Percentiles rank a stretch among this genome's conserved stretches.
These are phyloP conservation scores for Coemansia pectinata DNA, from an alignment of 192 early-diverging fungal species.

Conservation along the genomic window DNA sequence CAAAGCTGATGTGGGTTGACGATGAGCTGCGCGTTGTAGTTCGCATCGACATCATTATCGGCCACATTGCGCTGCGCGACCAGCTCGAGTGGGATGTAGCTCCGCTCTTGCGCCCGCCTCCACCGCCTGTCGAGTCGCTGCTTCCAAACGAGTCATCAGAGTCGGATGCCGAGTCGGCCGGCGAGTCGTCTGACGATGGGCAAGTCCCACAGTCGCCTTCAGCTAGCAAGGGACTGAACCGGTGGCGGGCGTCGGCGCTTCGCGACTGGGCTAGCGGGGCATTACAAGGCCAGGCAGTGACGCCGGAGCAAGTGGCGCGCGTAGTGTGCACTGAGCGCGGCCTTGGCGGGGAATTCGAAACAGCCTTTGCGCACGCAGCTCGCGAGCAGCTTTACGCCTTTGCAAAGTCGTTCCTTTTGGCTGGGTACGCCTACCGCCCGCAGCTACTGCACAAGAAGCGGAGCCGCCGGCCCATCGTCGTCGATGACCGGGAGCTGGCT, in stretches of 20 bases:
- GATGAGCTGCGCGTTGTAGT: constrained; percentile 79
- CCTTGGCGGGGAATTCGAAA: constrained; percentile 86
- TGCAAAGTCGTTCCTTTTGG: constrained; percentile 78
- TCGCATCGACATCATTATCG: constrained; percentile 88
- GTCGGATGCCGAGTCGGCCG: not conserved
- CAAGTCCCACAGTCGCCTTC: constrained; percentile 6
- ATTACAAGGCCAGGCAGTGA: constrained; percentile 28
- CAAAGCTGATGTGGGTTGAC: constrained; percentile 32
- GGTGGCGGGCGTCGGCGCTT: not conserved
- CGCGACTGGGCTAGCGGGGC: constrained; percentile 41
- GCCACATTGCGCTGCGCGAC: constrained; percentile 79
- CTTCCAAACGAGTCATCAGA: not conserved
- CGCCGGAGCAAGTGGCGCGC: constrained; percentile 87
- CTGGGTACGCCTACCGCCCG: constrained; percentile 80
- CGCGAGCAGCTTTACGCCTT: constrained; percentile 89
- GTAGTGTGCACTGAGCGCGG: constrained; percentile 73
- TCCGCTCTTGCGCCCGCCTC: constrained; percentile 45
- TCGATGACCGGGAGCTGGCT: constrained; percentile 78
- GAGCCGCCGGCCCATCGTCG: not conserved
- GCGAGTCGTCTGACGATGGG: not conserved
- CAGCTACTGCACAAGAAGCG: constrained; percentile 46
- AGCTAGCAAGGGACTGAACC: not conserved
- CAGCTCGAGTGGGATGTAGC: constrained; percentile 93
- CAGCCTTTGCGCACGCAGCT: constrained; percentile 90
- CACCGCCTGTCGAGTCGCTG: not conserved